Percentiles rank a stretch among this genome's conserved stretches.
Conservation (phyloP, 371 early-diverging fungal genomes). For the Funneliformis caledonium region DNA sequence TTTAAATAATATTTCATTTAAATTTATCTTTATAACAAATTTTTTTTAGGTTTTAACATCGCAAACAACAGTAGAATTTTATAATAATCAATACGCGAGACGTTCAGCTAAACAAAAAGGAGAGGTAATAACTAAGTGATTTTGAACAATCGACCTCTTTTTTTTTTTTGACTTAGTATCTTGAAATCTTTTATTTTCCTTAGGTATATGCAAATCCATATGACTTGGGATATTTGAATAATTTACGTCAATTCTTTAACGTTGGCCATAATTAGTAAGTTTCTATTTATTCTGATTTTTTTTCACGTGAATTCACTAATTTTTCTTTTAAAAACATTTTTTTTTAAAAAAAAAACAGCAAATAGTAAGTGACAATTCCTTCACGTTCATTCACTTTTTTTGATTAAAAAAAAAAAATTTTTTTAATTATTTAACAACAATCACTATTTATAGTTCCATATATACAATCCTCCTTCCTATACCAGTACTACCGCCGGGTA, state of each 20-base stretch:
- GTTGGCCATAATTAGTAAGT: slow-evolving; percentile 38
- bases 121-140: neutral
- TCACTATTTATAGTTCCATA: slow-evolving; percentile 15
- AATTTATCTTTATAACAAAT: neutral
- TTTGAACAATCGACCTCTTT: neutral
- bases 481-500: slow-evolving; percentile 26
- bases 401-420: neutral
- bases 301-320: neutral
- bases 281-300: neutral
- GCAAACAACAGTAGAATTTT: slow-evolving; percentile 39
- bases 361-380: slow-evolving; percentile 32
- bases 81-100: slow-evolving; percentile 33
- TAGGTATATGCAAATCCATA: slow-evolving; percentile 31
- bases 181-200: neutral
- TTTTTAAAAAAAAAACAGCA: neutral
- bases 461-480: slow-evolving; percentile 38
- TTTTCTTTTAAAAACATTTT: neutral
- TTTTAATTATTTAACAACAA: neutral
- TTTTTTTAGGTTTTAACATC: slow-evolving; percentile 24
- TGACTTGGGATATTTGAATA: slow-evolving; percentile 10
- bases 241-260: slow-evolving; percentile 39
- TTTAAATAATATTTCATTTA: neutral
- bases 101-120: slow-evolving; percentile 21
- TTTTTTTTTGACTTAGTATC: neutral
- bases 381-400: neutral